Percentiles rank a stretch among this genome's conserved stretches.
These are phyloP conservation scores for Ophiocordyceps sinensis DNA, from an alignment of 2,329 filamentous ascomycete species.

Conservation along the genomic window DNA sequence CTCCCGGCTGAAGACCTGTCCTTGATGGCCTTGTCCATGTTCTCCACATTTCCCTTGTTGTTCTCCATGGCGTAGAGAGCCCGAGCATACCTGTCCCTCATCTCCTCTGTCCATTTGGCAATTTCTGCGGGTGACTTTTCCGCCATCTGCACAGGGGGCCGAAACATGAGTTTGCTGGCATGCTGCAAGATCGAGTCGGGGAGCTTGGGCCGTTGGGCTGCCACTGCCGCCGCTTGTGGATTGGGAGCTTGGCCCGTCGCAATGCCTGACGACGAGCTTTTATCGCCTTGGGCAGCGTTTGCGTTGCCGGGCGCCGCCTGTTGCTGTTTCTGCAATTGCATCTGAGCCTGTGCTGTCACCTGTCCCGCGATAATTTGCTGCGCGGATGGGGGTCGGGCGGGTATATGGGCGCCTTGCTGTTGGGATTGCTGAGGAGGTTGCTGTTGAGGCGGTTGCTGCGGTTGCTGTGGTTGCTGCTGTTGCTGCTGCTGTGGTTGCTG, in stretches of 20 bases:
- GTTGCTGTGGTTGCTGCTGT: neutral
- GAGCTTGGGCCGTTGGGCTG: conserved; percentile 17
- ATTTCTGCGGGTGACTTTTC: conserved; percentile 28
- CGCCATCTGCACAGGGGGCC: conserved; percentile 24
- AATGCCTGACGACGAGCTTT: conserved; percentile 4
- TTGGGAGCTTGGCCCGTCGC: conserved; percentile 8
- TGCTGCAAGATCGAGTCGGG: conserved; percentile 31
- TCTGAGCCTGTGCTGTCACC: conserved; percentile 6
- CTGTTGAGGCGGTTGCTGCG: neutral
- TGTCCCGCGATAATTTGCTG: conserved; percentile 5
- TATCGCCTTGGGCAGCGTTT: neutral
- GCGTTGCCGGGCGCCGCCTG: neutral
- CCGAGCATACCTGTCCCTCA: conserved; percentile 30
- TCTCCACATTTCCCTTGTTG: conserved; percentile 23
- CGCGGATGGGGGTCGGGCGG: neutral
- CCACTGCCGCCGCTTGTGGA: conserved; percentile 5
- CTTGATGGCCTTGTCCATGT: conserved; percentile 27
- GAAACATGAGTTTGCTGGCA: conserved; percentile 32
- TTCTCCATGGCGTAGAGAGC: conserved; percentile 36
- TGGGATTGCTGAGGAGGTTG: conserved; percentile 1
- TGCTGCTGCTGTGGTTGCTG: conserved; percentile 2
- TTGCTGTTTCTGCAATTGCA: conserved; percentile 6
- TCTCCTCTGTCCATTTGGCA: conserved; percentile 33
- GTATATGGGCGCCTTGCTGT: neutral
- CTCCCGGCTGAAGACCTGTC: conserved; percentile 28